Percentiles rank a stretch among this genome's conserved stretches.
phyloP scores from a whole-genome alignment of 164 flowering plant genomes.

The Magnolia officinalis region DNA sequence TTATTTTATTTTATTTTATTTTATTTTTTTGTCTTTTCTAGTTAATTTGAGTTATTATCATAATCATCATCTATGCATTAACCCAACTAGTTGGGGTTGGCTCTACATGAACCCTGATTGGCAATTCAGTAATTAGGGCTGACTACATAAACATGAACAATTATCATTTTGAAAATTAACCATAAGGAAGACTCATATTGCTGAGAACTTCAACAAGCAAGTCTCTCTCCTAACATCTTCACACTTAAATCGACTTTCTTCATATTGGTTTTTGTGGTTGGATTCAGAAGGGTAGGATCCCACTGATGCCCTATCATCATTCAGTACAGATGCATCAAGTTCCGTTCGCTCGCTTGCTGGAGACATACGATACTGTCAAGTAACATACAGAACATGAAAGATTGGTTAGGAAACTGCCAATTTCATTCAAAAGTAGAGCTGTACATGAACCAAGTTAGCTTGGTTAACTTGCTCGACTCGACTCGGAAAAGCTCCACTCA shows the following conservation, averaged over 20 bases:
- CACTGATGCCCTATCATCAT: conserved; percentile 95
- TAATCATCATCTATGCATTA: too few relatives aligned
- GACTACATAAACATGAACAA: not conserved
- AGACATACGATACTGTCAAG: conserved; percentile 76
- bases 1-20: too few relatives aligned
- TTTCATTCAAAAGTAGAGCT: not conserved
- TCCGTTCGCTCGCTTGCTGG: conserved; percentile 76
- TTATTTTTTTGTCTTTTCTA: too few relatives aligned
- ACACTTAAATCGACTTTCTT: conserved; percentile 93
- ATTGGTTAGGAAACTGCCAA: not conserved
- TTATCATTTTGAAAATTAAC: too few relatives aligned
- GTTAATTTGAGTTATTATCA: not conserved
- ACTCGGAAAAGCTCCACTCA: too few relatives aligned
- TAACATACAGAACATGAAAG: not conserved
- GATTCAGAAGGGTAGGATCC: conserved; percentile 96
- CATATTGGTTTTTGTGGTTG: conserved; percentile 97
- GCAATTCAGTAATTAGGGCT: too few relatives aligned
- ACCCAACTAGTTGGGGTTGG: too few relatives aligned
- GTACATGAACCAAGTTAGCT: too few relatives aligned
- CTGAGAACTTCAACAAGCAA: not conserved
- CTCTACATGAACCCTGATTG: too few relatives aligned
- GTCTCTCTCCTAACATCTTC: conserved; percentile 86
- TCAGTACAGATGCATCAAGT: conserved; percentile 76
- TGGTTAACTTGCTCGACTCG: too few relatives aligned
- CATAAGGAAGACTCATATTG: not conserved